These are phyloP conservation scores for Leavenworthia alabamica DNA, from an alignment of 345 rosid genomes.

Conservation along the genomic window DNA sequence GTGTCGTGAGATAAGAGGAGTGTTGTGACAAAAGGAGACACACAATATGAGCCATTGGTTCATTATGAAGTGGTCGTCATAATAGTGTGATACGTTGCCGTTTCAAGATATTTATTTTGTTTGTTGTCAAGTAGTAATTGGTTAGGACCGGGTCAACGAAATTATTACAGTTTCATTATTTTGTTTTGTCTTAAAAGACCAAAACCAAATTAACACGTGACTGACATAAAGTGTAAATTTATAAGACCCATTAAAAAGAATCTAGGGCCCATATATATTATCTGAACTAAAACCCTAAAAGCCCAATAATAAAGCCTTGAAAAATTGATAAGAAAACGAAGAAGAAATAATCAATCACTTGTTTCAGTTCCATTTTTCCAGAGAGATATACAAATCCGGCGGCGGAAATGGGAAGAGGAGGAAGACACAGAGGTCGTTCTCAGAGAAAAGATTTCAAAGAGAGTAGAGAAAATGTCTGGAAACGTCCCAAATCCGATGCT, in stretches of 20 bases:
- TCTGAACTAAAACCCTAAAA: conserved; percentile 12
- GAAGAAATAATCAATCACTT: background rate
- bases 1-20: too few species aligned
- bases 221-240: too few species aligned
- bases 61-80: too few species aligned
- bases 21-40: too few species aligned
- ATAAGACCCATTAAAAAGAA: background rate
- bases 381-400: conserved; percentile 18
- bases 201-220: too few species aligned
- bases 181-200: too few species aligned
- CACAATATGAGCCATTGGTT: too few species aligned
- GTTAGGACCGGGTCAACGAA: too few species aligned
- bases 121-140: too few species aligned
- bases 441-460: conserved; percentile 82
- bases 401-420: conserved; percentile 50
- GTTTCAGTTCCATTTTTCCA: background rate
- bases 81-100: too few species aligned
- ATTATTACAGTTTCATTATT: background rate
- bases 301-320: conserved; percentile 17
- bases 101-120: too few species aligned
- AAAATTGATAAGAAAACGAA: background rate
- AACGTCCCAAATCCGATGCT: conserved; percentile 59
- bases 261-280: background rate
- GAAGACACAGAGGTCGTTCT: conserved; percentile 70
- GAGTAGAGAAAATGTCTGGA: conserved; percentile 88